Base-by-base conservation (phyloP, 495 filamentous ascomycete species). In the Aspergillus wentii region DNA sequence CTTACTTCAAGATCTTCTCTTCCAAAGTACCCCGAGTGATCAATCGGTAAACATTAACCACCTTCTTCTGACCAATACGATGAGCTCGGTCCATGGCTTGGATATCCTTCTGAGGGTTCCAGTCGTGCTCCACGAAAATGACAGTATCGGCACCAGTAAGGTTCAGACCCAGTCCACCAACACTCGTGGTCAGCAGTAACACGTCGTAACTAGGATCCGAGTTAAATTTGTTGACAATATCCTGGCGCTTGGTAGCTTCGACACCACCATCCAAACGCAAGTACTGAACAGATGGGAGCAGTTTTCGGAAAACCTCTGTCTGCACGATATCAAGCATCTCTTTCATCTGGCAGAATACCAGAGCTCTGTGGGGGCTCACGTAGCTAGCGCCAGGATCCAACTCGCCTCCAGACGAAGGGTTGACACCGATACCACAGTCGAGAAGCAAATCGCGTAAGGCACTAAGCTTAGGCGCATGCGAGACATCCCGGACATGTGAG, bases 251-350 rank as follows among this genome's bases (percentile, higher is more conserved):
- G 28, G 80, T 86, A 8, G 91, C 83, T 57, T 96, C 91, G 20
- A 96, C 90, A 14, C 80, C 75, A 23, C 92, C 92, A 52, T 97
- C 94, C 33, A 98, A 77, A 16, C 94, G 87, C 28, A 96, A 76
- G 56, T 82, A 96, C 30, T 88, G 86, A 4, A 92, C 86, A 4
- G 81, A 83, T 1, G 94, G 91, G 7, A 98, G 77, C 49, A 94
- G 71, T 43, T 82, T 80, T 49, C 84, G 84, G 11, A 98, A 66
- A 5, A 98, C 92, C 32, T 88, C 85, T 44, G 83, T 85, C 53
- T 96, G 89, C 8, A 98, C 94, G 71, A 97, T 95, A 57, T 97
- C 94, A 14, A 97, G 71, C 94, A 97, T 98, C 59, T 97, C 94
- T 58, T 96, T 96, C 85, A 97, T 94, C 56, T 98, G 92, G 52